Evolutionary conservation across 2,329 filamentous ascomycete genomes (phyloP).

Genomic region (Neopestalotiopsis clavispora): DNA sequence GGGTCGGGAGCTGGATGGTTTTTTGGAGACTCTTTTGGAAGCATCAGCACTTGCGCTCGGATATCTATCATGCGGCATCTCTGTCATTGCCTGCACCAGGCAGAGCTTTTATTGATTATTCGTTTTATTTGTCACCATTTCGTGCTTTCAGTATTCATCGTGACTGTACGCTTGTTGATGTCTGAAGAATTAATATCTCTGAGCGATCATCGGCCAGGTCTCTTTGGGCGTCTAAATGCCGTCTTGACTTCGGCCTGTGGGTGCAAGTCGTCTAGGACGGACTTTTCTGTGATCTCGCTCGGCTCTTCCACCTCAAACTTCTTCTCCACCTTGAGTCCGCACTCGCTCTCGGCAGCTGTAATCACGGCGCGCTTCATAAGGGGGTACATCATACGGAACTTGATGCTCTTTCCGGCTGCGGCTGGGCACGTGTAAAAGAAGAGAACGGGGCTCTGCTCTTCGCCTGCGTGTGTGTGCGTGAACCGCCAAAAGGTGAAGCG

Average conservation of each 20-base stretch:
- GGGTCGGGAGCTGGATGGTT: not conserved
- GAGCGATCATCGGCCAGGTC: constrained; percentile 67
- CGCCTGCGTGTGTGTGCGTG: constrained; percentile 59
- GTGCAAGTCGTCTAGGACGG: constrained; percentile 70
- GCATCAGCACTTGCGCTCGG: constrained; percentile 5
- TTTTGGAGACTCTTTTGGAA: not conserved
- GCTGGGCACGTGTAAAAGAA: constrained; percentile 85
- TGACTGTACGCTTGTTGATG: not conserved
- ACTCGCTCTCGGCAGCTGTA: constrained; percentile 67
- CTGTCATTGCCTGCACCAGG: constrained; percentile 4
- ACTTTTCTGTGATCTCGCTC: constrained; percentile 70
- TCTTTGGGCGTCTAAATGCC: constrained; percentile 78
- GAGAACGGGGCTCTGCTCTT: constrained; percentile 63
- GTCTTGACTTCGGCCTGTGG: constrained; percentile 69
- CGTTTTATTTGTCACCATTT: not conserved
- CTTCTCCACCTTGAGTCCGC: constrained; percentile 70
- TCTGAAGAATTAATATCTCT: not conserved
- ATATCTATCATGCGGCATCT: constrained; percentile 6
- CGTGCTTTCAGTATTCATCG: constrained; percentile 8
- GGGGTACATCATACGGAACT: constrained; percentile 85
- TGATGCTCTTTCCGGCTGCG: constrained; percentile 70
- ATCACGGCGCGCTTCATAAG: constrained; percentile 72
- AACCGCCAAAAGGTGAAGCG: constrained; percentile 81
- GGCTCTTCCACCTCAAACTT: constrained; percentile 72
- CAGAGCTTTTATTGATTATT: constrained; percentile 14